Evolutionary conservation across 345 rosid species (phyloP), one percentile per base, ranked within the genome.

Genomic region (Acer negundo): DNA sequence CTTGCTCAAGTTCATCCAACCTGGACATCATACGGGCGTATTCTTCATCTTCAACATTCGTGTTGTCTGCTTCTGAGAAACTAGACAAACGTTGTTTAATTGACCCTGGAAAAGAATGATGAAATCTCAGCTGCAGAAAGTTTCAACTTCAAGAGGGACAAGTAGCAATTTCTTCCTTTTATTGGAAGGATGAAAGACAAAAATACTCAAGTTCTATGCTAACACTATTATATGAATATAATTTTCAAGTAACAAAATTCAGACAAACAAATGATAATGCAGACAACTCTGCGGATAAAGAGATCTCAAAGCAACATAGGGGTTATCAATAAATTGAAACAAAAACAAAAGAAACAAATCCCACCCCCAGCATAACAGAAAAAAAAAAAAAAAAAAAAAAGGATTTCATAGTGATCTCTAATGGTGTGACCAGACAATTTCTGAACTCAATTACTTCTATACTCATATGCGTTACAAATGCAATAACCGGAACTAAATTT

Each of bases 1-100:
- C 94, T 81, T 80, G 84, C 88, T 96, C 99, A 81, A 96, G 98
- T 75, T 92, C 97, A 79, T 94, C 93, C 87, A 96, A 83, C 87
- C 90, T 89, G 62, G 97, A 73, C 92, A 92, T 87, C n/a, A 92
- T 78, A 31, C 85, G 86, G 42, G 82, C 90, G 87, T 83, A 96
- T 63, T 91, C 98, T 67, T 92, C 94, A 62, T 76, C 81, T 61
- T 75, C 78, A 67, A 24, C 80, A 82, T 88, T 76, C 49, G 12
- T 77, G 46, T 75, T 74, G 67, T 82, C 86, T 77, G 82, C 66
- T 55, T 77, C 81, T 80, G 72, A 72, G 28, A 84, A 2, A 62
- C 71, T 62, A 69, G 51, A 23, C 49, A 77, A 74, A 55, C 76
- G 84, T 46, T 70, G 80, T 73, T 81, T 49, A 12, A 22, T 62